These are phyloP conservation scores for Fusarium sp. DNA, from an alignment of 2,329 filamentous ascomycete species.

Conservation along the genomic window DNA sequence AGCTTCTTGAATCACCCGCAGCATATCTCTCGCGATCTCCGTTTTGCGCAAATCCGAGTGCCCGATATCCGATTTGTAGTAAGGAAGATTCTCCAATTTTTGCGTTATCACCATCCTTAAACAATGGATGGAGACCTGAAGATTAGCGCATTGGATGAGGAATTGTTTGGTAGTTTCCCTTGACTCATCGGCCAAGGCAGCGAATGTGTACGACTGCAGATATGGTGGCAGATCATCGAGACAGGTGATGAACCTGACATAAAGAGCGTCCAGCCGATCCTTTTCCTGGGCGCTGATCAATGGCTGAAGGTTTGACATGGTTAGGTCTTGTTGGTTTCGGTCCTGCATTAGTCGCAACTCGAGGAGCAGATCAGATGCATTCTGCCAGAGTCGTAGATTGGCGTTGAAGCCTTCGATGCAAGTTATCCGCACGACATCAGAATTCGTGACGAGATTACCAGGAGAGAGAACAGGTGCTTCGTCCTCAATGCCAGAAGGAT, in stretches of 20 bases:
- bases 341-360: slow-evolving; percentile 48
- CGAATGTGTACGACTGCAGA: slow-evolving; percentile 45
- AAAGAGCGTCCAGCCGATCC: slow-evolving; percentile 48
- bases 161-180: slow-evolving; percentile 45
- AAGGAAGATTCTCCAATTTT: slow-evolving; percentile 47
- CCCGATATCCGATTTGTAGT: slow-evolving; percentile 44
- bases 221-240: slow-evolving; percentile 51
- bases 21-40: slow-evolving; percentile 55
- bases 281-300: slow-evolving; percentile 40
- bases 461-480: slow-evolving; percentile 28
- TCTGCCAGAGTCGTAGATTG: slow-evolving; percentile 53
- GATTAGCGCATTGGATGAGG: slow-evolving; percentile 52
- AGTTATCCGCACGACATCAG: slow-evolving; percentile 33
- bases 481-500: slow-evolving; percentile 46
- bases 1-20: slow-evolving; percentile 51
- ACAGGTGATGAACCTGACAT: slow-evolving; percentile 53
- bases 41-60: slow-evolving; percentile 50
- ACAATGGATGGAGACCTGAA: slow-evolving; percentile 54
- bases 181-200: slow-evolving; percentile 11
- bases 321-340: slow-evolving; percentile 21
- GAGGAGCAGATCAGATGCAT: slow-evolving; percentile 51
- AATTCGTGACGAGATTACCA: slow-evolving; percentile 7
- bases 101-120: slow-evolving; percentile 53
- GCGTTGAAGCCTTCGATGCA: slow-evolving; percentile 54
- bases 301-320: neutral